Base-by-base conservation (phyloP, 202 grass and related monocot species). In the Eragrostis tef region DNA sequence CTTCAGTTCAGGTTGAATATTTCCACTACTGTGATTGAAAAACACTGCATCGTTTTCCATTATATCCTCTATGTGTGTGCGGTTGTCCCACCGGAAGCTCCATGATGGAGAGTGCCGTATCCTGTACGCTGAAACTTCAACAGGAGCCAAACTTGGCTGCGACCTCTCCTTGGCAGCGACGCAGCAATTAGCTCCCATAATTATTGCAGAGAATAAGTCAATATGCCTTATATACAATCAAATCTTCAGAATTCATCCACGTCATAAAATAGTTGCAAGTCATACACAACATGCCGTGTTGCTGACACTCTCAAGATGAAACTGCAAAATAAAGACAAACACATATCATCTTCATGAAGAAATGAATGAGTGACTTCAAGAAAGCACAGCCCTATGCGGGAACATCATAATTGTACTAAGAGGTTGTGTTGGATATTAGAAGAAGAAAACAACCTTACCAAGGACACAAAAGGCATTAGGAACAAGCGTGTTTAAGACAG, bases 1-100 rank as follows among this genome's bases (percentile, higher is more conserved):
- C 64, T 90, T 96, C 67, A 90, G 70, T 85, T 93, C 88, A 65
- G 73, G 81, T 24, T 66, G 86, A 87, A 71, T 79, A 85, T 66
- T 80, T 39, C 67, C 83, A 73, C 78, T 88, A 73, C 79, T 86
- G 46, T 92, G 73, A 60, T 86, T 78, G 72, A 77, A 92, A 69
- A 88, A 90, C 70, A 76, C 8, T 44, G 29, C 53, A 77, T 61
- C 25, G 12, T 85, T 92, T 45, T 95, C 79, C 87, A 95, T 88
- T 83, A 92, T 88, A 80, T 92, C 93, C 77, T 88, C 85, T 83
- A 95, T 95, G 67, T 95, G 93, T 57, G 90, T 95, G 50, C 90
- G 84, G 45, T 92, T 90, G 80, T 92, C 90, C 85, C 90, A 92
- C 51, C 85, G 86, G 83, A 95, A 95, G 77, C 87, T 87, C 89